Base-by-base conservation (phyloP, 805 yeast species). In the Wickerhamomyces sydowiorum region DNA sequence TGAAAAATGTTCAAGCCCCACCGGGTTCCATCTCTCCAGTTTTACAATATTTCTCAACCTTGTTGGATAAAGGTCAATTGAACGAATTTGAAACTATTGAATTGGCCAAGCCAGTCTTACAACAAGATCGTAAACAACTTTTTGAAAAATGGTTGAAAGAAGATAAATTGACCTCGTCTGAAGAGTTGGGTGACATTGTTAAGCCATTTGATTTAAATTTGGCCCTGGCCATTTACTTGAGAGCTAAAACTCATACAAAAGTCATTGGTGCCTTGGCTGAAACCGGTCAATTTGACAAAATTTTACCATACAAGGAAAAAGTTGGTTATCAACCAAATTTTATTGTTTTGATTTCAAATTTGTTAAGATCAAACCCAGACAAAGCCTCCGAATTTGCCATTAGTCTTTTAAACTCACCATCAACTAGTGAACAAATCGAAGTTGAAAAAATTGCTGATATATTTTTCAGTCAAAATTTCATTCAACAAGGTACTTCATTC, bases 401-500 rank as follows among this genome's bases (percentile, higher is more conserved):
- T 31, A 84, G 89, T 49, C 75, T 93, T 48, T 75, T 87, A 50
- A 73, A 80, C 51, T 72, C 75, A 36, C 84, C 86, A 36, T 78
- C 75, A 37, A 68, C 76, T 25, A 73, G 79, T 28, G 60, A 69
- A 15, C 70, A 75, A 49, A 69, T 93, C 49, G 88, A 90, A 49
- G 72, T 90, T 48, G 96, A 89, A 69, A 81, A 82, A 53, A 74
- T 88, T 52, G 90, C 96, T 25, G 99, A 93, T 61, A 83, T 93
- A 51, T 93, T 93, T 73, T 81, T 93, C 62, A 83, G 95, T 32
- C 97, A 93, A 64, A 90, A 91, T 67, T 82, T 79, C 60, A 80
- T 93, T 53, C 99, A 90, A 69, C 98, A 91, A 71, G 99, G 97
- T 61, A 93, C 99, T 27, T 96, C 99, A 13, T 88, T 93, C 70